phyloP scores from a whole-genome alignment of 352 stramenopile species.

The Bremia lactucae region DNA sequence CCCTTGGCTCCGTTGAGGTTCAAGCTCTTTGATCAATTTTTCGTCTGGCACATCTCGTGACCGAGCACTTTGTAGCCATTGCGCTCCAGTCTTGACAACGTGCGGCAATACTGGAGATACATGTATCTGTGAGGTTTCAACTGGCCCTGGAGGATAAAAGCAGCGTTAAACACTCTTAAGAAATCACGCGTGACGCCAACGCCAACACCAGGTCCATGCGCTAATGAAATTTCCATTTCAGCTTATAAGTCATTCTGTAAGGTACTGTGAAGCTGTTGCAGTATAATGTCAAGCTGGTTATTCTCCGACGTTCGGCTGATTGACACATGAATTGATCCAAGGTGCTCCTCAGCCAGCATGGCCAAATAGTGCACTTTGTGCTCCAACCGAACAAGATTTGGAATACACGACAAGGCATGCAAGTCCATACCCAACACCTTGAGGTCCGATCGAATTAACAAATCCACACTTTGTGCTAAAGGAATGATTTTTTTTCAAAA shows the following conservation, averaged over 20 bases:
- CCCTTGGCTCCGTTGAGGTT: constrained; percentile 3
- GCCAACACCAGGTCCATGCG: constrained; percentile 60
- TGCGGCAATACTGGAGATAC: constrained; percentile 13
- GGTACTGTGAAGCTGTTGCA: constrained; percentile 53
- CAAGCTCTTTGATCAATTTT: constrained; percentile 4
- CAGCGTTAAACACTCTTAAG: constrained; percentile 58
- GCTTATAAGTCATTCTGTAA: constrained; percentile 35
- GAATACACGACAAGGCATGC: constrained; percentile 41
- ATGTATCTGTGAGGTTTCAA: constrained; percentile 2
- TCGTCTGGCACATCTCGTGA: constrained; percentile 16
- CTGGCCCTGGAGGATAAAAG: constrained; percentile 35
- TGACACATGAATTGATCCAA: constrained; percentile 34
- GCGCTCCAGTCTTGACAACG: constrained; percentile 41
- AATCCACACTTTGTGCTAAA: constrained; percentile 41
- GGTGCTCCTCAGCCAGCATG: constrained; percentile 47
- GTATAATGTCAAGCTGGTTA: constrained; percentile 62
- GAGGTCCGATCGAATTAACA: constrained; percentile 53
- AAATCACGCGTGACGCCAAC: constrained; percentile 59
- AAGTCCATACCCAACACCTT: constrained; percentile 64
- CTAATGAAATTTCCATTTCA: constrained; percentile 49
- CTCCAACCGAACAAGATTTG: constrained; percentile 40
- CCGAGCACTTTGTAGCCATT: constrained; percentile 53
- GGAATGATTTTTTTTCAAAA: constrained; percentile 23
- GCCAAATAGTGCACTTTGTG: constrained; percentile 72
- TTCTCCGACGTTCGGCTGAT: constrained; percentile 48